Conservation (phyloP, 768 basidiomycete species). For the Xerocomellus dryophilus region DNA sequence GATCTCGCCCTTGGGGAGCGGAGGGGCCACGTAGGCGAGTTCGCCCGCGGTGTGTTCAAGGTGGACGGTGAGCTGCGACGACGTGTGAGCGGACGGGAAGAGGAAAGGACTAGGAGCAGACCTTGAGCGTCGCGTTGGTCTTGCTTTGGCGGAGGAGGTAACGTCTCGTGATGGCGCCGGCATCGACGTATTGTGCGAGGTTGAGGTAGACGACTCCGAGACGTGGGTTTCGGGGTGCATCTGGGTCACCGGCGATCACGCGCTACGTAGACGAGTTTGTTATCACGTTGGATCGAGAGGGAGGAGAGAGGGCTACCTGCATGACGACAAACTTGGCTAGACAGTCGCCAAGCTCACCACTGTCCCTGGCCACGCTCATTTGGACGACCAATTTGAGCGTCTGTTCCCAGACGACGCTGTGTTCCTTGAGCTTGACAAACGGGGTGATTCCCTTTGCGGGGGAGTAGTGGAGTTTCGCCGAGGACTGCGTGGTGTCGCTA, state of each 20-base stretch:
- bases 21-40: conserved; percentile 56
- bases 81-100: not conserved
- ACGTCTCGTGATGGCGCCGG: conserved; percentile 53
- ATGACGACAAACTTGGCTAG: conserved; percentile 66
- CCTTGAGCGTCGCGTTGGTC: conserved; percentile 77
- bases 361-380: conserved; percentile 56
- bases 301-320: conserved; percentile 35
- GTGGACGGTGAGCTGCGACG: conserved; percentile 53
- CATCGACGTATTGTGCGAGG: conserved; percentile 70
- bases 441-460: conserved; percentile 59
- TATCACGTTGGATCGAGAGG: not conserved
- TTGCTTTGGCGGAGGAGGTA: conserved; percentile 72
- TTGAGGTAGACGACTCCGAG: conserved; percentile 68
- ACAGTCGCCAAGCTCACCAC: conserved; percentile 45
- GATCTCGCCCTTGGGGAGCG: conserved; percentile 70
- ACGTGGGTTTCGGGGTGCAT: conserved; percentile 54
- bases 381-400: conserved; percentile 56
- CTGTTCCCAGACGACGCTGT: conserved; percentile 62
- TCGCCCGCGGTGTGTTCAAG: conserved; percentile 55
- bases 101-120: conserved; percentile 19
- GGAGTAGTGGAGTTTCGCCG: conserved; percentile 20
- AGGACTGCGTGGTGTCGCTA: not conserved
- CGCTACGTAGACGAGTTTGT: conserved; percentile 37
- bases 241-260: conserved; percentile 54
- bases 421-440: conserved; percentile 59